A percentile compares a stretch with the other conserved stretches of the same genome.
Conservation (phyloP, 1,139 yeast species). For the Geotrichum reessii region DNA sequence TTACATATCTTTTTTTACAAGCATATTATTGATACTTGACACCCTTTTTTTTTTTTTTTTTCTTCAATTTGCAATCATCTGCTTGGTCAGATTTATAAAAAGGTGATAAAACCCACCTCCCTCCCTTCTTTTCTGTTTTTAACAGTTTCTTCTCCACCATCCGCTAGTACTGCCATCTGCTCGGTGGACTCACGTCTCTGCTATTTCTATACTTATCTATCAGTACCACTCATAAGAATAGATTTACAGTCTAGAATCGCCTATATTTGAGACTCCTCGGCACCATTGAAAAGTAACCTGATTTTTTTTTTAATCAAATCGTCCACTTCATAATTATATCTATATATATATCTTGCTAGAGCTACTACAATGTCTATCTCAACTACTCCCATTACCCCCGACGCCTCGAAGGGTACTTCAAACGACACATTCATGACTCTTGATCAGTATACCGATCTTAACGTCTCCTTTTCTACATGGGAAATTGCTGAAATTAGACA, state of each 20-base stretch:
- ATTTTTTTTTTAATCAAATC: neutral
- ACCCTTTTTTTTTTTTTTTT: neutral
- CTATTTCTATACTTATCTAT: neutral
- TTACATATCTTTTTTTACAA: neutral
- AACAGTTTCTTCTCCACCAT: neutral
- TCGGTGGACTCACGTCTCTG: neutral
- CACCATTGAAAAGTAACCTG: neutral
- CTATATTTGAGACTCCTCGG: neutral
- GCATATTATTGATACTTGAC: neutral
- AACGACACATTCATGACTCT: slow-evolving; percentile 10
- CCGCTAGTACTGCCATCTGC: neutral
- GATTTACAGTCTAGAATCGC: neutral
- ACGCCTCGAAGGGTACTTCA: neutral
- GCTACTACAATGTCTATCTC: slow-evolving; percentile 13
- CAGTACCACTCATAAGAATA: neutral
- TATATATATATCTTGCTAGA: neutral
- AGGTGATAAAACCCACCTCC: neutral
- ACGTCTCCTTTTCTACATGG: slow-evolving; percentile 24
- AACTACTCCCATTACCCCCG: slow-evolving; percentile 3
- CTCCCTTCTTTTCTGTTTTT: neutral
- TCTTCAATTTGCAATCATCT: neutral
- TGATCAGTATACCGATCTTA: slow-evolving; percentile 25
- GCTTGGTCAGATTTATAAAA: neutral
- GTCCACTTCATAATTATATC: neutral
- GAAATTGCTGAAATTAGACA: slow-evolving; percentile 25